Percentiles rank a stretch among this genome's conserved stretches.
phyloP scores from a whole-genome alignment of 345 rosid genomes.

The Moringa oleifera region DNA sequence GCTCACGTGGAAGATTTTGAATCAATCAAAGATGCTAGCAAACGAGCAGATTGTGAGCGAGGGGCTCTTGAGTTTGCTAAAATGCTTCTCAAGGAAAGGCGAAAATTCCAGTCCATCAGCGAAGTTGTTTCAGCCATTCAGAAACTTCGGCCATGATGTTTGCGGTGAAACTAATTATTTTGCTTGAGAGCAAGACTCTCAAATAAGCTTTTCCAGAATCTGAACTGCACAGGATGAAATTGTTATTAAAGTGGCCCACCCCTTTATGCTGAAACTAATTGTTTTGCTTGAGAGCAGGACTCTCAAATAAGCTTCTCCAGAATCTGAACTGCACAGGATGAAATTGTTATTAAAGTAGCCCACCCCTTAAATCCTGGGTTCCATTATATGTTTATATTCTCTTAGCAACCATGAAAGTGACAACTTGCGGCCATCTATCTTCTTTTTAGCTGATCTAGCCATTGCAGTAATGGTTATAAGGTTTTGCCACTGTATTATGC shows the following conservation, averaged over 20 bases:
- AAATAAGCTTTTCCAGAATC: neutral
- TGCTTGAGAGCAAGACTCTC: constrained; percentile 1
- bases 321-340: neutral
- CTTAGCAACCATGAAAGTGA: too few species aligned
- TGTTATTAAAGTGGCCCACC: neutral
- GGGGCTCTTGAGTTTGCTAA: constrained; percentile 67
- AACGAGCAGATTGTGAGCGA: constrained; percentile 67
- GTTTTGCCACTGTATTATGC: too few species aligned
- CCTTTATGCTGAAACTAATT: constrained; percentile 1
- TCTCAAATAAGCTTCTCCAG: neutral
- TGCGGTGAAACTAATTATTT: constrained; percentile 5
- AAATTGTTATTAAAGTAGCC: neutral
- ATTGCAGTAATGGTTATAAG: too few species aligned
- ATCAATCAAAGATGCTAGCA: constrained; percentile 55
- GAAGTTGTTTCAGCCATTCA: constrained; percentile 63
- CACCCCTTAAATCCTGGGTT: too few species aligned
- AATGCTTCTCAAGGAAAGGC: constrained; percentile 71
- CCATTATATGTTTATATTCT: too few species aligned
- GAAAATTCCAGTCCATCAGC: constrained; percentile 49
- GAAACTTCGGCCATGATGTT: constrained; percentile 17
- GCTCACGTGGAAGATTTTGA: constrained; percentile 97
- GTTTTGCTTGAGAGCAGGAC: constrained; percentile 3
- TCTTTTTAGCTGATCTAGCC: too few species aligned
- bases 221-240: neutral
- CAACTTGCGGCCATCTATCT: too few species aligned